phyloP scores from a whole-genome alignment of 495 filamentous ascomycete genomes.

The Aspergillus steynii region DNA sequence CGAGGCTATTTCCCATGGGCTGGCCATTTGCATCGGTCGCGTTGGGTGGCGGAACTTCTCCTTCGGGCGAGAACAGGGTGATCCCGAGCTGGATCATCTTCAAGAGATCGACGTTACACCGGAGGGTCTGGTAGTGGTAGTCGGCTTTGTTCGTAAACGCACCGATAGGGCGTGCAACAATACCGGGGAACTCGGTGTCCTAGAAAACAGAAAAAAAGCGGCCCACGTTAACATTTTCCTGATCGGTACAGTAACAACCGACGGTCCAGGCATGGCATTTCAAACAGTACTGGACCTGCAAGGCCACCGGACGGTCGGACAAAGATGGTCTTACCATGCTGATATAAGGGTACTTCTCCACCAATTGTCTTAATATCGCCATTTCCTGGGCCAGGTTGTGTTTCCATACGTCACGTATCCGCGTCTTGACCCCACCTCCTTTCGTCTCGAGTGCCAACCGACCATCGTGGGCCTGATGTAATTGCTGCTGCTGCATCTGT shows the following conservation, averaged over 20 bases:
- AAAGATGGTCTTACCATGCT: conserved; percentile 73
- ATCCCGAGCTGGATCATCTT: conserved; percentile 97
- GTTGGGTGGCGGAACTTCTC: conserved; percentile 75
- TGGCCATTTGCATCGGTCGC: conserved; percentile 57
- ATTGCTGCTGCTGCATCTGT: conserved; percentile 64
- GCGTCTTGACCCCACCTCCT: conserved; percentile 55
- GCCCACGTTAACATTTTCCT: neutral
- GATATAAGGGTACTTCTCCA: conserved; percentile 90
- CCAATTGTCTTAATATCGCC: conserved; percentile 70
- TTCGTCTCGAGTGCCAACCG: conserved; percentile 44
- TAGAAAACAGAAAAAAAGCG: conserved; percentile 29
- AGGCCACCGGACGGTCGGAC: neutral
- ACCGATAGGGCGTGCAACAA: conserved; percentile 93
- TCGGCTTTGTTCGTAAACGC: conserved; percentile 90
- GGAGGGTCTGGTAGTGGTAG: conserved; percentile 97
- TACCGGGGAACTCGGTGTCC: conserved; percentile 98
- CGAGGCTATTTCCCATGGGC: conserved; percentile 52
- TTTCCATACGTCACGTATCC: conserved; percentile 95
- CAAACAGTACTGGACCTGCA: neutral
- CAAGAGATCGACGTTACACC: conserved; percentile 94
- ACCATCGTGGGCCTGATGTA: conserved; percentile 55
- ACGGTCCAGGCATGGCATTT: neutral
- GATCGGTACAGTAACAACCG: neutral
- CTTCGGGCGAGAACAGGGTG: conserved; percentile 84
- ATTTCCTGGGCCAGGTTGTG: conserved; percentile 91